Evolutionary conservation across 495 filamentous ascomycete genomes (phyloP).

Genomic region (Podospora appendiculata): DNA sequence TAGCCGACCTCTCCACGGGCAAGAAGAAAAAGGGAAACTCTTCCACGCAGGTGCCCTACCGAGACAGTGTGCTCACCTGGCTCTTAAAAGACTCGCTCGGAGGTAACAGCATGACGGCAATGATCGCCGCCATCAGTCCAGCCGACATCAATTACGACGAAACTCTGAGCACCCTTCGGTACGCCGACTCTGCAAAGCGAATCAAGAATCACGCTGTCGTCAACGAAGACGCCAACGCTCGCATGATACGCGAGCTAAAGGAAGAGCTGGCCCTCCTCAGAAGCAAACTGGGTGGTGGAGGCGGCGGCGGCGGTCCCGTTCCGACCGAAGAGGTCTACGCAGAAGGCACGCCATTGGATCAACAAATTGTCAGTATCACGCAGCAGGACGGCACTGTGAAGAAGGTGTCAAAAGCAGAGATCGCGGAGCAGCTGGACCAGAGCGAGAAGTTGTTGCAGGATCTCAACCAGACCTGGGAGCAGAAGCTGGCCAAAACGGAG

Average conservation of each 20-base stretch:
- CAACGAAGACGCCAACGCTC: slow-evolving; percentile 97
- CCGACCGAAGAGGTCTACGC: slow-evolving; percentile 74
- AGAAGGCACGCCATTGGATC: slow-evolving; percentile 82
- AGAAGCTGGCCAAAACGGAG: slow-evolving; percentile 91
- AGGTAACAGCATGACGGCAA: slow-evolving; percentile 98
- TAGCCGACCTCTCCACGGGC: slow-evolving; percentile 82
- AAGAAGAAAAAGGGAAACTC: slow-evolving; percentile 63
- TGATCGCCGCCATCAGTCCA: slow-evolving; percentile 98
- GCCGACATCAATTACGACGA: slow-evolving; percentile 99
- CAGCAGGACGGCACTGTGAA: slow-evolving; percentile 79
- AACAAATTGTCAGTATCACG: slow-evolving; percentile 94
- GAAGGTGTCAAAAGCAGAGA: slow-evolving; percentile 96
- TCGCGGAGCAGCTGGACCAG: slow-evolving; percentile 90
- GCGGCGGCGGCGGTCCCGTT: slow-evolving; percentile 35
- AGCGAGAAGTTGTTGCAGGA: slow-evolving; percentile 94
- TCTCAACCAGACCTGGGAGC: slow-evolving; percentile 98
- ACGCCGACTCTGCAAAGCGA: slow-evolving; percentile 95
- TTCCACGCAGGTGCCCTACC: slow-evolving; percentile 81
- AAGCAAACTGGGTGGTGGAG: slow-evolving; percentile 74
- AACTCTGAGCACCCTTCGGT: slow-evolving; percentile 88
- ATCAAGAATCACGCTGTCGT: slow-evolving; percentile 99
- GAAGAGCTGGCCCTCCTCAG: slow-evolving; percentile 85
- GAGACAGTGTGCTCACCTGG: slow-evolving; percentile 96
- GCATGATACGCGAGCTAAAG: slow-evolving; percentile 97
- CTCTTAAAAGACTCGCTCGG: slow-evolving; percentile 94